Evolutionary conservation across 305 asterid species (phyloP).

Genomic region (Fraxinus baroniana): DNA sequence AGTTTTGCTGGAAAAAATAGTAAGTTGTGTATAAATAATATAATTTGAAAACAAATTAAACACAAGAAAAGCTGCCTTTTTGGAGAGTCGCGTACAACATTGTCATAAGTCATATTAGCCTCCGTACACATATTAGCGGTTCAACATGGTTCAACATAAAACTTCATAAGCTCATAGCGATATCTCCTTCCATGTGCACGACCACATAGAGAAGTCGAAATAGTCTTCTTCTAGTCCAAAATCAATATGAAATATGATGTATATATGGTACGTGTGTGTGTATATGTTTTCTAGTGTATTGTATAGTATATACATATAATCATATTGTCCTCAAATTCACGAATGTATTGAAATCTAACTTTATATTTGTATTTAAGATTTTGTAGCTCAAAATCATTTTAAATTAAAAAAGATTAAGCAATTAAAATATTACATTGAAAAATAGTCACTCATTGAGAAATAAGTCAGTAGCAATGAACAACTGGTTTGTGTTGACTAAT

Average conservation of each 20-base stretch:
- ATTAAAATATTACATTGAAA: too few relatives aligned
- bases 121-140: too few relatives aligned
- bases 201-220: background rate
- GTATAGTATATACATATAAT: too few relatives aligned
- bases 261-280: too few relatives aligned
- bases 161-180: too few relatives aligned
- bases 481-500: slow-evolving; percentile 21
- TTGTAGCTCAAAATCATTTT: background rate
- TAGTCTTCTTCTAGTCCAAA: too few relatives aligned
- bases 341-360: background rate
- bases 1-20: background rate
- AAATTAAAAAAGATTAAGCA: background rate
- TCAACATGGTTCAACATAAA: too few relatives aligned
- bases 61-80: background rate
- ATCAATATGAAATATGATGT: background rate
- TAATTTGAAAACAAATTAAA: background rate
- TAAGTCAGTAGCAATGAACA: background rate
- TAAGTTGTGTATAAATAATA: too few relatives aligned
- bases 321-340: too few relatives aligned
- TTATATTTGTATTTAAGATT: background rate
- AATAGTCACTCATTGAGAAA: too few relatives aligned
- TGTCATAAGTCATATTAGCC: background rate
- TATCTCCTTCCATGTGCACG: background rate
- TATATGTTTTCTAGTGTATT: too few relatives aligned
- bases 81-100: background rate